Base-by-base conservation (phyloP, 169 alveolate genomes). In the Theileria luwenshuni region DNA sequence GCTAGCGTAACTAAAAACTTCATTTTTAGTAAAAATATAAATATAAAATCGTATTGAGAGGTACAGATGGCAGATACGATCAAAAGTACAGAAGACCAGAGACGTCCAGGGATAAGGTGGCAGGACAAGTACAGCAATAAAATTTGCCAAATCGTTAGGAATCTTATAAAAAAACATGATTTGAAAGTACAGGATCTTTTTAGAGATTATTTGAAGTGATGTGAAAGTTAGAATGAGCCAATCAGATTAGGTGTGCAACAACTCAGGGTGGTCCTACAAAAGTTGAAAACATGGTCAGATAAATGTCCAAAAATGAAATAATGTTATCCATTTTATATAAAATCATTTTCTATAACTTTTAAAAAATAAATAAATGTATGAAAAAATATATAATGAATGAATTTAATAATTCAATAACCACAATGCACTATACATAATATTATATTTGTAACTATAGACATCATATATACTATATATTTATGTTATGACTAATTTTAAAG, bases 1-100 rank as follows among this genome's bases (percentile, higher is more conserved):
- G 30, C 17, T 17, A 56, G 30, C 15, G 65, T 43, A 15, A 56
- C 23, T 56, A 6, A 23, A 56, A 56, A 15, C 30, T 56, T 56
- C 65, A 56, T 56, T 56, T 56, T 56, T n/a, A 19, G 30, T 23
- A 56, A 27, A 56, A 56, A n/a, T 56, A 56, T 56, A 56, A 56
- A 27, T 56, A 23, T 56, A 21, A 27, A 41, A 27, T 27, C 30
- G 10, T 3, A 41, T 56, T 27, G 38, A n/a, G 17, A 56, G 13
- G 5, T 15, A 21, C 19, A n/a, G 47, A 56, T 56, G 38, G 32
- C n/a, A n/a, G n/a, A 51, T 25, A 0, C 15, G 23, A 23, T 28
- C 19, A 56, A 43, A 41, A n/a, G 65, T 56, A 56, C 65, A 56
- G 3, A 56, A 56, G 8, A 21, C 13, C 10, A 56, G 38, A n/a